These are phyloP conservation scores for Schoenoplectus tabernaemontani DNA, from an alignment of 202 grass and related monocot genomes.

Conservation along the genomic window DNA sequence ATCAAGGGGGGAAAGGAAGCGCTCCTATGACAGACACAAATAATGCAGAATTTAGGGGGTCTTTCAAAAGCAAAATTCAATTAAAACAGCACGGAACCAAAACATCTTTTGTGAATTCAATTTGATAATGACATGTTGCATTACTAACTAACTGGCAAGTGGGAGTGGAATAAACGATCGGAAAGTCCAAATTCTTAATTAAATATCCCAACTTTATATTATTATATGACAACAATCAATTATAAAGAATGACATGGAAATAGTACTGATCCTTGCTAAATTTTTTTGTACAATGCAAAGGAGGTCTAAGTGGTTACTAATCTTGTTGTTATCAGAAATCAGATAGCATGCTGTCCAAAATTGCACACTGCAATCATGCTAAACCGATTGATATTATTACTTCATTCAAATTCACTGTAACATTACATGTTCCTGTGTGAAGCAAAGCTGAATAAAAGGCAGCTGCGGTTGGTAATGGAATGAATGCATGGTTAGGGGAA, in stretches of 20 bases:
- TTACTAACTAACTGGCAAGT: not conserved
- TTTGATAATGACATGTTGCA: constrained; percentile 14
- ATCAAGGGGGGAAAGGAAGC: not conserved
- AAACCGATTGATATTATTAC: not conserved
- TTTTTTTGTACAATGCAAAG: not conserved
- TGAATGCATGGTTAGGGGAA: not conserved
- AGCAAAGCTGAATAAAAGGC: not conserved
- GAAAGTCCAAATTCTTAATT: not conserved
- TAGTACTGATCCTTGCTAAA: not conserved
- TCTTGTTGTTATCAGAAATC: not conserved
- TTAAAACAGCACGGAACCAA: not conserved
- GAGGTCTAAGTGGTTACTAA: not conserved
- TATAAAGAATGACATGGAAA: not conserved
- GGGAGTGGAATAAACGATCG: not conserved
- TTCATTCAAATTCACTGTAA: not conserved
- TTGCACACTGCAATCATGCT: not conserved
- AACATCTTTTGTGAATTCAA: not conserved
- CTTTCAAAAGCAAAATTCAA: not conserved
- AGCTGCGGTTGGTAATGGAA: constrained; percentile 2
- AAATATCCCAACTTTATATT: not conserved
- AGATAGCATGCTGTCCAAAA: not conserved
- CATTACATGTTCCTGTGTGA: not conserved
- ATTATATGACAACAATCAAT: not conserved
- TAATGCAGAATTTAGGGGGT: not conserved
- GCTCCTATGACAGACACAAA: not conserved